Conservation (phyloP, 2,329 filamentous ascomycete species). For the Microdochium paspali region DNA sequence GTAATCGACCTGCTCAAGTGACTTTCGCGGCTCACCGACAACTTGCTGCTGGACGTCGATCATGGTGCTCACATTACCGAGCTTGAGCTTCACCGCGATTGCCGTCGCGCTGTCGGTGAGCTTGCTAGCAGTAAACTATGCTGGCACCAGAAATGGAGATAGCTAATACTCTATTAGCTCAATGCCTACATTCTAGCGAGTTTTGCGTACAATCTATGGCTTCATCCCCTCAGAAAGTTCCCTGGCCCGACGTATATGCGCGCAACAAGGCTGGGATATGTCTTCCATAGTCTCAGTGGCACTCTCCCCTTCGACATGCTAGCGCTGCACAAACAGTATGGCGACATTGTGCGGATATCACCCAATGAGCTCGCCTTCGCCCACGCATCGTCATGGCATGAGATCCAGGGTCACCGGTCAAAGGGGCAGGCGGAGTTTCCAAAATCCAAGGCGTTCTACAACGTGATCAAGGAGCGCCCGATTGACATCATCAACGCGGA, state of each 20-base stretch:
- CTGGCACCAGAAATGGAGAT: background rate
- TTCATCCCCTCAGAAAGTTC: conserved; percentile 15
- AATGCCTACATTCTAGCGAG: conserved; percentile 8
- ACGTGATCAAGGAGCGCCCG: conserved; percentile 11
- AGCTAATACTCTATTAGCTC: conserved; percentile 4
- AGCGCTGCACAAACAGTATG: conserved; percentile 25
- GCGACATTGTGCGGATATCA: conserved; percentile 27
- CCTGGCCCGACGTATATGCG: conserved; percentile 18
- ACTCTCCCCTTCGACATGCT: conserved; percentile 13
- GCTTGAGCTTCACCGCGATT: background rate
- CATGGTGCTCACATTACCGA: background rate
- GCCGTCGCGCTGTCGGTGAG: background rate
- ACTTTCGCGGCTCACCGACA: background rate
- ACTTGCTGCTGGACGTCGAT: background rate
- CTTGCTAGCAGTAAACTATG: background rate
- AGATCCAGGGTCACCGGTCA: conserved; percentile 15
- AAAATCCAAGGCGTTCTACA: conserved; percentile 20
- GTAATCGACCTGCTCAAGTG: background rate
- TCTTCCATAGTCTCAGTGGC: conserved; percentile 5
- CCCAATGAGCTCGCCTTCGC: conserved; percentile 31
- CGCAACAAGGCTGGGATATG: conserved; percentile 7
- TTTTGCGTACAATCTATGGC: conserved; percentile 15
- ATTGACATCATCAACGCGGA: conserved; percentile 19
- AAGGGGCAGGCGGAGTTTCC: conserved; percentile 17
- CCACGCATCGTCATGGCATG: conserved; percentile 26